Base-by-base conservation (phyloP, 768 basidiomycete genomes). In the Termitomyces sp. region DNA sequence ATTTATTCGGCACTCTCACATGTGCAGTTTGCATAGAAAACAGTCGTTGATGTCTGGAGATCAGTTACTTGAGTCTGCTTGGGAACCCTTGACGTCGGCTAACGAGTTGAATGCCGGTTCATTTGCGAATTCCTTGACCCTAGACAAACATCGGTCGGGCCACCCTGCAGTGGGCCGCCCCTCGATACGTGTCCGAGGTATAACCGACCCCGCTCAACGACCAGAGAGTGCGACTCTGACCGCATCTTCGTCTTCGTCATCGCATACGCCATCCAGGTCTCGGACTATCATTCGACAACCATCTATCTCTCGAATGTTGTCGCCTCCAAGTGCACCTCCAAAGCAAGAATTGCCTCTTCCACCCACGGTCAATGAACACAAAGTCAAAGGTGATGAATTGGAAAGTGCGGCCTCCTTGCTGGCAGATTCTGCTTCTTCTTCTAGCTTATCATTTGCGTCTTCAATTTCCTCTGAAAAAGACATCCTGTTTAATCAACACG, bases 281-380 rank as follows among this genome's bases (percentile, higher is more conserved):
- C 73, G 72, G 37, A 67, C 73, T 41, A 64, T 81, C 36, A 65
- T 74, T 43, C 77, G 80, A 8, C 76, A 79, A 62, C 59, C 70
- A 18, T 80, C 82, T 32, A 50, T 70, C 32, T 76, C 79, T 42
- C 75, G 77, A 31, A 59, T 78, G 34, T 68, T 74, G 39, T 63
- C 68, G 24, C 80, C 80, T 9, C 77, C 77, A 9, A 76, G 70
- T 55, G 77, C 82, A 4, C 83, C 82, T 42, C 83, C 83, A 10
- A 72, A 67, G 14, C 75, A 78, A 10, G 68, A 71, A 46, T 69
- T 83, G 31, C 83, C 83, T 43, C 68, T 73, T 10, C 78, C 79
- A 37, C 82, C 81, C 22, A 59, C 63, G n/a, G 22, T 41, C 5
- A 26, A 26, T 44, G 27, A 41, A 46, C 53, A 53, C 9, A 55